A percentile compares a stretch with the other conserved stretches of the same genome.
Evolutionary conservation across 345 rosid genomes (phyloP).

Genomic region (Gossypium turneri): DNA sequence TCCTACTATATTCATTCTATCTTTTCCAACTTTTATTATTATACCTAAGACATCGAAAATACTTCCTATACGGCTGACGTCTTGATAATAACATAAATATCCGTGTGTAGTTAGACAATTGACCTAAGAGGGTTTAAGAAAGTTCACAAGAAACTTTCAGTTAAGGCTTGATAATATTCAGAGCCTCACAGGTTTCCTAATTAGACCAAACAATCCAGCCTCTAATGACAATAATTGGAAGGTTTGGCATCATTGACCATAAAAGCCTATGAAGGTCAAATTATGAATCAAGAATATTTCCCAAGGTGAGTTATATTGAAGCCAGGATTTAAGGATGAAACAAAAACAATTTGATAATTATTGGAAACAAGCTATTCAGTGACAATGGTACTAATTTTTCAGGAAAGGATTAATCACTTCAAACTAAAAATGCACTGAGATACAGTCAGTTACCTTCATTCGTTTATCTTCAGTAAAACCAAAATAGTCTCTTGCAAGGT

Average conservation of each 20-base stretch:
- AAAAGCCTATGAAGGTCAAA: background rate
- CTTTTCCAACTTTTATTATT: background rate
- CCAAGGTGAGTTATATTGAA: background rate
- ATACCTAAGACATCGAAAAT: background rate
- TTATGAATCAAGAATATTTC: background rate
- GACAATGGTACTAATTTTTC: background rate
- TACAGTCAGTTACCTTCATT: constrained; percentile 53
- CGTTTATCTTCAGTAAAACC: constrained; percentile 50
- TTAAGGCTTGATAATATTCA: background rate
- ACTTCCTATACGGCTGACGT: background rate
- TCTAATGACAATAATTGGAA: background rate
- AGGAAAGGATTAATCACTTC: background rate
- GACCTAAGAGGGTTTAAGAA: background rate
- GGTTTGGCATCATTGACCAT: background rate
- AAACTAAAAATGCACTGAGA: background rate
- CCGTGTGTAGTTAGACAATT: background rate
- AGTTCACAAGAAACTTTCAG: background rate
- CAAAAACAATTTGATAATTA: background rate
- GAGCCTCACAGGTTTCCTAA: background rate
- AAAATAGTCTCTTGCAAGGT: constrained; percentile 67
- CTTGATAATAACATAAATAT: background rate
- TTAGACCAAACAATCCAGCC: background rate
- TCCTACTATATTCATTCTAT: background rate
- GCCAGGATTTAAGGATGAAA: background rate
- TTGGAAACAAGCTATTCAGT: background rate